Evolutionary conservation across 495 filamentous ascomycete species (phyloP).

Genomic region (Talaromyces ruber): DNA sequence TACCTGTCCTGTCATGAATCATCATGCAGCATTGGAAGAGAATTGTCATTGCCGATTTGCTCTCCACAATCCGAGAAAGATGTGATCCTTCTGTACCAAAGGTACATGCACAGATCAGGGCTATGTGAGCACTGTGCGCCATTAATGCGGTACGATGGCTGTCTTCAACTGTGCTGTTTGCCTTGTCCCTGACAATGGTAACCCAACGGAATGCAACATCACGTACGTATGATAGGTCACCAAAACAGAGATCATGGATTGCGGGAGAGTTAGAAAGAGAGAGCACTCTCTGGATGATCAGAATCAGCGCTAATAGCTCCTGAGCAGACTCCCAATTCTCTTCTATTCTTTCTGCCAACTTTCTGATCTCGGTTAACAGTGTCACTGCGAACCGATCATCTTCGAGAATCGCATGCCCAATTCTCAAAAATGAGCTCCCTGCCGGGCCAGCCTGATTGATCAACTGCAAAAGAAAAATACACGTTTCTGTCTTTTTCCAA

Average conservation of each 20-base stretch:
- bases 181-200: conserved; percentile 7
- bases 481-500: conserved; percentile 36
- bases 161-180: conserved; percentile 7
- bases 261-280: conserved; percentile 16
- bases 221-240: conserved; percentile 4
- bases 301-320: conserved; percentile 27
- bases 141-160: conserved; percentile 14
- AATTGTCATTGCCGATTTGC: conserved; percentile 18
- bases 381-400: conserved; percentile 15
- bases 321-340: conserved; percentile 42
- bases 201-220: conserved; percentile 11
- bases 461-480: conserved; percentile 38
- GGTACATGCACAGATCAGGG: conserved; percentile 24
- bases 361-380: conserved; percentile 15
- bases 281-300: conserved; percentile 24
- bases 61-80: conserved; percentile 13
- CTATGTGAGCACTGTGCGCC: conserved; percentile 19
- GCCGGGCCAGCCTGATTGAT: conserved; percentile 39
- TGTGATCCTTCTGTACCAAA: conserved; percentile 24
- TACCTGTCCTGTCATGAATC: conserved; percentile 21
- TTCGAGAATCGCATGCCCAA: conserved; percentile 18
- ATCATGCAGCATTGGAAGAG: conserved; percentile 29
- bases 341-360: conserved; percentile 20
- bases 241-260: conserved; percentile 7
- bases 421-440: conserved; percentile 6